Evolutionary conservation across 345 rosid species (phyloP).

Genomic region (Euphorbia pulcherrima): DNA sequence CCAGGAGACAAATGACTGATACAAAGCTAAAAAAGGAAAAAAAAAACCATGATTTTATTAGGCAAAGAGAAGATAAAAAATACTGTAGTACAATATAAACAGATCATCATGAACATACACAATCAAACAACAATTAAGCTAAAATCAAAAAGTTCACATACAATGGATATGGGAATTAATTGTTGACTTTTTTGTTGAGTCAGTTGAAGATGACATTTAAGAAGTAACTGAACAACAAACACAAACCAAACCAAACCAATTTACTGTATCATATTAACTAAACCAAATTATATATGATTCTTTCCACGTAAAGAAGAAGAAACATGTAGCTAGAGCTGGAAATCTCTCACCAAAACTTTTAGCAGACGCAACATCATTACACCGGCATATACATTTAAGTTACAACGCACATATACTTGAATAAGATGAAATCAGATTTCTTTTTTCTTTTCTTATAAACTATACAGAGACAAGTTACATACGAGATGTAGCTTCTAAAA

Average conservation of each 20-base stretch:
- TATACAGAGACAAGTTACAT: too few relatives aligned
- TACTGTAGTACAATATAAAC: too few relatives aligned
- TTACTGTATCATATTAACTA: too few relatives aligned
- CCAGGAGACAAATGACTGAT: conserved; percentile 43
- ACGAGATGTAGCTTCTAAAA: too few relatives aligned
- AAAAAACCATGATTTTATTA: too few relatives aligned
- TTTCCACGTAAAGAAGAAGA: conserved; percentile 54
- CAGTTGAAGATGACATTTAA: conserved; percentile 55
- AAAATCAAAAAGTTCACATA: conserved; percentile 19
- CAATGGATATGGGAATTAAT: conserved; percentile 60
- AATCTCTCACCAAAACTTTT: conserved; percentile 45
- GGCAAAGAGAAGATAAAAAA: neutral
- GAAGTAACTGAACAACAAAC: conserved; percentile 39
- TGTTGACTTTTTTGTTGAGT: conserved; percentile 62
- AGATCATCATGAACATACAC: neutral
- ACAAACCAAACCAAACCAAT: conserved; percentile 9
- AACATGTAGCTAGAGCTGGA: conserved; percentile 48
- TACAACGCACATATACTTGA: neutral
- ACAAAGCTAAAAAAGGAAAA: conserved; percentile 50
- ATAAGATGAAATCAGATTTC: neutral
- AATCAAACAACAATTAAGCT: neutral
- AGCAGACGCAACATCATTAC: conserved; percentile 39
- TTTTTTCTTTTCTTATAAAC: conserved; percentile 3
- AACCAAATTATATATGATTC: neutral
- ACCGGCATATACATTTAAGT: conserved; percentile 2